Conservation (phyloP, 768 basidiomycete species). For the Lactarius quietus region DNA sequence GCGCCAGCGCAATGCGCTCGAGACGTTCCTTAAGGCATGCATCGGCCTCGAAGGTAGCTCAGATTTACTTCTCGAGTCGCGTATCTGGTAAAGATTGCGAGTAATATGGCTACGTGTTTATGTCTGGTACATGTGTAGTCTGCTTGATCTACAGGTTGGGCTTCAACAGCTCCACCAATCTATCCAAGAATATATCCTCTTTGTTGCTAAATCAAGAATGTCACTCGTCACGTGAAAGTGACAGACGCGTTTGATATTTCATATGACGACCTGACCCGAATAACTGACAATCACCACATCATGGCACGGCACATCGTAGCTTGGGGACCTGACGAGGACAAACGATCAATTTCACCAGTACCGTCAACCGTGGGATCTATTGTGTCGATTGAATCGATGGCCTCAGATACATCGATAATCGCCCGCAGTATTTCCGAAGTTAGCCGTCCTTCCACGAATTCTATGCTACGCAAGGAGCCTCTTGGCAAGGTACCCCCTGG, state of each 20-base stretch:
- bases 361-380: constrained; percentile 5
- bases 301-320: constrained; percentile 17
- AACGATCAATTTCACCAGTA: constrained; percentile 13
- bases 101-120: neutral
- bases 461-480: neutral
- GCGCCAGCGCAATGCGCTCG: constrained; percentile 92
- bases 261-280: neutral
- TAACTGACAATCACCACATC: neutral
- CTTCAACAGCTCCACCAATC: constrained; percentile 11
- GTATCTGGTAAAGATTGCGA: constrained; percentile 67
- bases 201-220: no score
- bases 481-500: neutral
- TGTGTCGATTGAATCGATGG: constrained; percentile 15
- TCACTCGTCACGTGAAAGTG: constrained; percentile 22
- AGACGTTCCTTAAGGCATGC: constrained; percentile 92
- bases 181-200: no score
- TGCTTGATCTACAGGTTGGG: constrained; percentile 3
- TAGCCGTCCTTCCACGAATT: neutral
- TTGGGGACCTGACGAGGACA: neutral
- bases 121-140: neutral
- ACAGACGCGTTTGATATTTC: constrained; percentile 17
- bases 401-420: neutral
- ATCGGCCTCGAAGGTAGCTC: constrained; percentile 78
- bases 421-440: neutral
- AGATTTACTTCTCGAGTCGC: constrained; percentile 82